These are phyloP conservation scores for Agrocybe pediades DNA, from an alignment of 768 basidiomycete genomes.

Conservation along the genomic window DNA sequence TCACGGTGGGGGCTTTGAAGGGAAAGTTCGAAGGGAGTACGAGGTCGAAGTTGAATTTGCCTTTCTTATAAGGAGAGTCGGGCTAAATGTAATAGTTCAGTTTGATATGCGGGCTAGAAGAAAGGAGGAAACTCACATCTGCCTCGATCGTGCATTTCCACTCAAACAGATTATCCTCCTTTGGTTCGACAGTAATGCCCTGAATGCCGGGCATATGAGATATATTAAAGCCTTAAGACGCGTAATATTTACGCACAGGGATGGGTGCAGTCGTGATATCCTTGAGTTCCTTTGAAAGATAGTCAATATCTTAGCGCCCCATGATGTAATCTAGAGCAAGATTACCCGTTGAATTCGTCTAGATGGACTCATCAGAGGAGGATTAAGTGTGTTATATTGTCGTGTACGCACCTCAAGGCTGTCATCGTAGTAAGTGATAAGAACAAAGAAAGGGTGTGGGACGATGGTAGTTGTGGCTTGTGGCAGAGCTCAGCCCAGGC, in stretches of 20 bases:
- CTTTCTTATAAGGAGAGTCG: conserved; percentile 82
- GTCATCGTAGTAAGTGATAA: conserved; percentile 31
- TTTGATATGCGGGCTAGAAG: background rate
- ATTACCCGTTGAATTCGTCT: conserved; percentile 78
- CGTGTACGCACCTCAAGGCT: conserved; percentile 40
- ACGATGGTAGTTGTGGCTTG: background rate
- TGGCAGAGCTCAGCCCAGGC: too few relatives aligned
- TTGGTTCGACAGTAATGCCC: conserved; percentile 63
- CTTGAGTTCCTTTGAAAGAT: conserved; percentile 57
- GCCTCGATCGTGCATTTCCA: conserved; percentile 83
- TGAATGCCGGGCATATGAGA: conserved; percentile 26
- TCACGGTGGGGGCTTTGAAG: conserved; percentile 83
- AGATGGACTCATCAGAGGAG: conserved; percentile 22
- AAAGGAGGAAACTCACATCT: conserved; percentile 50
- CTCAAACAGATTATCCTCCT: conserved; percentile 72
- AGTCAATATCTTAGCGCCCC: conserved; percentile 10
- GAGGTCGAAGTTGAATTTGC: conserved; percentile 75
- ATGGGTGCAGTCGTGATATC: conserved; percentile 66
- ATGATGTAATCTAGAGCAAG: conserved; percentile 3
- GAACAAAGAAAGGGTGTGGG: conserved; percentile 6
- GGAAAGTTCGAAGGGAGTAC: conserved; percentile 81
- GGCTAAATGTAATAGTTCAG: conserved; percentile 38
- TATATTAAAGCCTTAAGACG: conserved; percentile 11
- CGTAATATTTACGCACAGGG: conserved; percentile 42
- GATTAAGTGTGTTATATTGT: background rate